Evolutionary conservation across 257 asterid species (phyloP).

Genomic region (Lycium barbarum): DNA sequence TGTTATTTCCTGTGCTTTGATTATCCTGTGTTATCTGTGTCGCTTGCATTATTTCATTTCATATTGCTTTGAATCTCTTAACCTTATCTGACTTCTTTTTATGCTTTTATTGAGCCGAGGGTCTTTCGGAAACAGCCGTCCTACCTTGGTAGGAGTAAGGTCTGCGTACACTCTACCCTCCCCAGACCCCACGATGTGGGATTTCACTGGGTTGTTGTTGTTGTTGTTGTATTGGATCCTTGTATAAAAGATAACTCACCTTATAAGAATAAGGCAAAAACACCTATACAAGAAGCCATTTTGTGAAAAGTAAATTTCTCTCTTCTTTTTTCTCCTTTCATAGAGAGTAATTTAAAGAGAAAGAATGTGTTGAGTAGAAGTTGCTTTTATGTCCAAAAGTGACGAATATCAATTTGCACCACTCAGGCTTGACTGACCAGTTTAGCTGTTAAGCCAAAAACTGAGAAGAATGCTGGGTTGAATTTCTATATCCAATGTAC

Average conservation of each 20-base stretch:
- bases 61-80: no score
- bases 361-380: not conserved
- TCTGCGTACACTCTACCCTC: no score
- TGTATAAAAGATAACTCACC: not conserved
- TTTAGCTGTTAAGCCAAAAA: slow-evolving; percentile 17
- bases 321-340: not conserved
- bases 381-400: not conserved
- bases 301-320: not conserved
- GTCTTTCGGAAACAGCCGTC: no score
- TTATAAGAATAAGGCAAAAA: not conserved
- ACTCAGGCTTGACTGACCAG: not conserved
- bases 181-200: no score
- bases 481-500: slow-evolving; percentile 10
- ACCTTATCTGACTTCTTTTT: no score
- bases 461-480: not conserved
- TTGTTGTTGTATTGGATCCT: not conserved
- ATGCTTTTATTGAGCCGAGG: no score
- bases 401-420: not conserved
- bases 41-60: no score
- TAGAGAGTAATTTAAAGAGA: not conserved
- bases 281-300: not conserved
- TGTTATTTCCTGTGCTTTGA: no score
- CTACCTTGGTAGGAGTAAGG: no score
- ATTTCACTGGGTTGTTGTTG: no score
- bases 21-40: no score